Percentiles rank a stretch among this genome's conserved stretches.
Conservation (phyloP, 257 asterid species). For the Handroanthus guayacan region DNA sequence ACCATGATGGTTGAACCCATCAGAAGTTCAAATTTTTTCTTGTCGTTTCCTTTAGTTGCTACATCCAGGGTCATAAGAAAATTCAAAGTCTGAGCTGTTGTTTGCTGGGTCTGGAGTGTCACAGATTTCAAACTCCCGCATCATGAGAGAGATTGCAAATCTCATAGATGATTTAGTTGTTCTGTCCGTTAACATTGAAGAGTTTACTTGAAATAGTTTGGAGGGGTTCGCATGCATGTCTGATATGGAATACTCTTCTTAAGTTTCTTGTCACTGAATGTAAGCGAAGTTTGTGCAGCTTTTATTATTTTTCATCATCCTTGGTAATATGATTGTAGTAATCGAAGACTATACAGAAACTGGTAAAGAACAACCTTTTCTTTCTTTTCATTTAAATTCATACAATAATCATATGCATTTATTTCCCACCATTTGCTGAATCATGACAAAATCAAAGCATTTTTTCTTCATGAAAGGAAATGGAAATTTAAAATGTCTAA, state of each 20-base stretch:
- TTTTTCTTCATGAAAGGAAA: not conserved
- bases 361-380: not conserved
- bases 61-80: not conserved
- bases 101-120: constrained; percentile 13
- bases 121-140: not conserved
- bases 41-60: constrained; percentile 21
- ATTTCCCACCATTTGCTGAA: constrained; percentile 7
- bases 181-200: not conserved
- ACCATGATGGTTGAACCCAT: constrained; percentile 21
- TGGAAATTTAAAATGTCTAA: not conserved
- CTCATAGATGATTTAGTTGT: constrained; percentile 13
- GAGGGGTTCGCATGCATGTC: constrained; percentile 13
- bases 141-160: not conserved
- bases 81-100: not conserved
- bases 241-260: not conserved
- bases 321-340: constrained; percentile 4
- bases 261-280: constrained; percentile 1
- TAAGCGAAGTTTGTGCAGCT: not conserved
- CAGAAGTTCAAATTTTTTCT: constrained; percentile 5
- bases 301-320: not conserved
- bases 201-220: constrained; percentile 2
- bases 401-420: not conserved
- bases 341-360: constrained; percentile 18
- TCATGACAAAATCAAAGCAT: not conserved
- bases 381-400: not conserved